A percentile compares a stretch with the other conserved stretches of the same genome.
Conservation (phyloP, 768 basidiomycete species). For the Panaeolus papilionaceus region DNA sequence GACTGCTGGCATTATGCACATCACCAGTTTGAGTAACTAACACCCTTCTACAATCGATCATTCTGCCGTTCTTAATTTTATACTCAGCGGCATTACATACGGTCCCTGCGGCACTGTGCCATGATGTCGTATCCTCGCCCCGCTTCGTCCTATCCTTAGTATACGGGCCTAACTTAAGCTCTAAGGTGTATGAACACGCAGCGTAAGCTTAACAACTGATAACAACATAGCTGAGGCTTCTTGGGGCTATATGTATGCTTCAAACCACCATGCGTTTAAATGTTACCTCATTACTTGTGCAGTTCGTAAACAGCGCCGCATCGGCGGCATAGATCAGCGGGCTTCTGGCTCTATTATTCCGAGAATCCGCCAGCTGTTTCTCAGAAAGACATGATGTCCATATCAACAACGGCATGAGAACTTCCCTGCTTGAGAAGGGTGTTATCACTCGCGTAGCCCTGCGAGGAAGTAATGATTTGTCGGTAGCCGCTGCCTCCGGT, state of each 20-base stretch:
- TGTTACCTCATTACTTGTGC: neutral
- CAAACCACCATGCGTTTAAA: neutral
- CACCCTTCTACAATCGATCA: neutral
- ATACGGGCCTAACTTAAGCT: neutral
- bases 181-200: neutral
- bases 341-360: neutral
- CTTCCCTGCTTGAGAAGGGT: neutral
- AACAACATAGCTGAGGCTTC: neutral
- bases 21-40: neutral
- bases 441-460: neutral
- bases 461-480: neutral
- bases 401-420: constrained; percentile 2
- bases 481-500: neutral
- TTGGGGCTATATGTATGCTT: neutral
- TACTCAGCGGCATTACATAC: constrained; percentile 9
- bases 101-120: neutral
- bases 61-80: constrained; percentile 9
- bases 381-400: neutral
- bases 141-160: neutral
- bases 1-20: constrained; percentile 1
- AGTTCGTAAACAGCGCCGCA: neutral
- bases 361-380: neutral
- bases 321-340: neutral
- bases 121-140: neutral
- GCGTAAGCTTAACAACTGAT: neutral